These are phyloP conservation scores for Paraphoma sp. DNA, from an alignment of 2,329 filamentous ascomycete species.

Conservation along the genomic window DNA sequence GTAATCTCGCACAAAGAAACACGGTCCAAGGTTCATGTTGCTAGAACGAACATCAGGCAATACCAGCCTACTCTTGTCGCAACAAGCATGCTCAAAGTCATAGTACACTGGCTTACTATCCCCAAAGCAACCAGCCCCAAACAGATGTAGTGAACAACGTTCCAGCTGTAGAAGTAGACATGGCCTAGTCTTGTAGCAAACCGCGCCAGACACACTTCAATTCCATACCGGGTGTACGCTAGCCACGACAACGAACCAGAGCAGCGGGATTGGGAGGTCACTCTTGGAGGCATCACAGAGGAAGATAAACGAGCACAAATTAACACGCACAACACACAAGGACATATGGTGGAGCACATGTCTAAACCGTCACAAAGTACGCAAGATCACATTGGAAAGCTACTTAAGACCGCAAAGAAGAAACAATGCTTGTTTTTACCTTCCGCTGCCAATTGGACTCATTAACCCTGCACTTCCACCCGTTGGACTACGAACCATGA, in stretches of 20 bases:
- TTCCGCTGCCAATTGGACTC: slow-evolving; percentile 39
- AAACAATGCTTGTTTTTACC: slow-evolving; percentile 16
- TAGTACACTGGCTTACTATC: no score
- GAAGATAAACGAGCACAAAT: not conserved
- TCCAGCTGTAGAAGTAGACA: no score
- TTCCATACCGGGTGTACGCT: not conserved
- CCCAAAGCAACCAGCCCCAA: no score
- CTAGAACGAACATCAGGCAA: no score
- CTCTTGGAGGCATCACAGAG: not conserved
- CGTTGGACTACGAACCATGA: slow-evolving; percentile 43
- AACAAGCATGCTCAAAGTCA: no score
- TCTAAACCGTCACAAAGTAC: slow-evolving; percentile 25
- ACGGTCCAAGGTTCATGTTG: no score
- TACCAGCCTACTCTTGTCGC: no score
- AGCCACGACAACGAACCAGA: not conserved
- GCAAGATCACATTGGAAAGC: slow-evolving; percentile 35
- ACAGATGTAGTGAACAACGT: no score
- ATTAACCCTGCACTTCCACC: slow-evolving; percentile 37
- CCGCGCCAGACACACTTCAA: not conserved
- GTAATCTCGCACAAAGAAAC: no score
- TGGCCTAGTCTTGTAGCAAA: no score
- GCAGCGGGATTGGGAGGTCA: not conserved
- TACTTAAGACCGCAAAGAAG: slow-evolving; percentile 25
- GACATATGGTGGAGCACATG: not conserved
- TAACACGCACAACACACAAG: no score